phyloP scores from a whole-genome alignment of 306 rosid genomes.

The Lathyrus tuberosus region DNA sequence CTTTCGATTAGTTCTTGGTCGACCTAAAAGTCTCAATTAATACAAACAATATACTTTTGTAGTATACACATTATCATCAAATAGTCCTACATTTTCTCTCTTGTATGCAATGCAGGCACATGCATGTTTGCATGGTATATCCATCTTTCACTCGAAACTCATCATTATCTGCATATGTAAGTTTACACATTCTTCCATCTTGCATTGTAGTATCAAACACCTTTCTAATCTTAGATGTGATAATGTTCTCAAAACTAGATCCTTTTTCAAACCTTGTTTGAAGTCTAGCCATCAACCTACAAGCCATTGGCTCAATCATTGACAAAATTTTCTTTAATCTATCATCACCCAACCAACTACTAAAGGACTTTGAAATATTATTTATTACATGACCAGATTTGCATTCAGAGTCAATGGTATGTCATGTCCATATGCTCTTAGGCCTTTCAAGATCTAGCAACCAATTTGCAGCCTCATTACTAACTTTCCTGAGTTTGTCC shows the following conservation, averaged over 20 bases:
- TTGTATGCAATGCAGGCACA: neutral
- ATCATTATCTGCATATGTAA: neutral
- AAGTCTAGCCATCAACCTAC: neutral
- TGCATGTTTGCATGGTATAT: constrained; percentile 10
- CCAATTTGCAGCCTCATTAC: constrained; percentile 2
- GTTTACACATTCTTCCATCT: neutral
- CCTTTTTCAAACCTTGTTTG: neutral
- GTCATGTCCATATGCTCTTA: neutral
- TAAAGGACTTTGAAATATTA: neutral
- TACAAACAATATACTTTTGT: neutral
- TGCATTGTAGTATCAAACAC: neutral
- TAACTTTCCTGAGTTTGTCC: neutral
- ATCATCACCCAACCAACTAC: neutral
- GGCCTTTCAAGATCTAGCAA: neutral
- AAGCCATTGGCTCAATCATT: neutral
- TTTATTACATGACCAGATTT: neutral
- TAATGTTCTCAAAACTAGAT: neutral
- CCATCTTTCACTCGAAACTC: neutral
- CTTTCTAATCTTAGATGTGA: neutral
- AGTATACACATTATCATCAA: neutral
- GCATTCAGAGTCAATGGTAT: neutral
- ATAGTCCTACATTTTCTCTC: neutral
- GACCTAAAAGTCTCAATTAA: neutral
- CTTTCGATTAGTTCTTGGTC: neutral
- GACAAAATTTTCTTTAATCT: neutral